Conservation (phyloP, 305 asterid species). For the Plantago lanceolata region DNA sequence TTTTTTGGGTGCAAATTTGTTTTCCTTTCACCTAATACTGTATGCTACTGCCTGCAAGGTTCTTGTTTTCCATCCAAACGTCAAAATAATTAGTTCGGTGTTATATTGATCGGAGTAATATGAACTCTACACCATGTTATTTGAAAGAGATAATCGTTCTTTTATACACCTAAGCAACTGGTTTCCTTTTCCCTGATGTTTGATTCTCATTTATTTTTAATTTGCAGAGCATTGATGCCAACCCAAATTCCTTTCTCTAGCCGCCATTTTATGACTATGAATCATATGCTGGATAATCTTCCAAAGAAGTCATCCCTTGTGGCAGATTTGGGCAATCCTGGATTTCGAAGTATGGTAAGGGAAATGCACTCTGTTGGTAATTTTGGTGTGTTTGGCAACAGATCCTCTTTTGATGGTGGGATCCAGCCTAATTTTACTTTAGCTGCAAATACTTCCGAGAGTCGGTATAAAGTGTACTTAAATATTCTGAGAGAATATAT, state of each 20-base stretch:
- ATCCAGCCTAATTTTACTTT: constrained; percentile 29
- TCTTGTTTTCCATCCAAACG: neutral
- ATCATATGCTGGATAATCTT: constrained; percentile 31
- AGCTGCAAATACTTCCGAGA: constrained; percentile 30
- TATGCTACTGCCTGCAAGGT: neutral
- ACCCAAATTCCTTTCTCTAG: constrained; percentile 35
- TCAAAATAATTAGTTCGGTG: neutral
- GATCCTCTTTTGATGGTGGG: constrained; percentile 33
- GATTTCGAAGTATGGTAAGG: constrained; percentile 23
- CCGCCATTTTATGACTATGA: constrained; percentile 31
- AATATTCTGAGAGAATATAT: constrained; percentile 64
- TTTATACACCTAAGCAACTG: constrained; percentile 1
- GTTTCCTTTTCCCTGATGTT: constrained; percentile 9
- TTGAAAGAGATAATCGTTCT: constrained; percentile 13
- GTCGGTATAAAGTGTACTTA: constrained; percentile 51
- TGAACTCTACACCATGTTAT: constrained; percentile 3
- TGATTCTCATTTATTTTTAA: constrained; percentile 23
- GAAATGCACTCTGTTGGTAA: constrained; percentile 30
- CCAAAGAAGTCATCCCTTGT: constrained; percentile 32
- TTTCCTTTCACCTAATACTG: too few relatives aligned
- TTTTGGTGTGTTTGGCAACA: constrained; percentile 27
- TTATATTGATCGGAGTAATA: constrained; percentile 11
- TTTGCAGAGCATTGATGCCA: constrained; percentile 53
- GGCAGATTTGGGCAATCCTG: constrained; percentile 19
- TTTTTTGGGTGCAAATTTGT: too few relatives aligned